These are phyloP conservation scores for Blumeria hordei DNA, from an alignment of 2,329 filamentous ascomycete genomes.

Conservation along the genomic window DNA sequence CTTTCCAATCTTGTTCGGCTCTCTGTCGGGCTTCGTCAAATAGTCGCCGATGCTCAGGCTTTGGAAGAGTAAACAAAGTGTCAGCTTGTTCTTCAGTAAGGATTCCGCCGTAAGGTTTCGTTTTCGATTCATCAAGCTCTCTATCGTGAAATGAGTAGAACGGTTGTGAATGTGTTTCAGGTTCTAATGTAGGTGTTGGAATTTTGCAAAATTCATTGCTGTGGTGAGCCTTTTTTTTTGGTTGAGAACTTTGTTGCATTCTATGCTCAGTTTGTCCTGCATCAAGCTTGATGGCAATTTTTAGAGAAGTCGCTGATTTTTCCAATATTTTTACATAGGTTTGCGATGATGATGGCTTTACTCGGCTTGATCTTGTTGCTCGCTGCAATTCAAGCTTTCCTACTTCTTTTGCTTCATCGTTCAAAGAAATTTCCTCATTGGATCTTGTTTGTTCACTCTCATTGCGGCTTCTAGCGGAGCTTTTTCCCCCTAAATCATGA, in stretches of 20 bases:
- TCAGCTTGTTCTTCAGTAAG: constrained; percentile 74
- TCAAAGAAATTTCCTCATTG: constrained; percentile 4
- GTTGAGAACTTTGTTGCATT: constrained; percentile 30
- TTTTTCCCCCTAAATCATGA: constrained; percentile 1
- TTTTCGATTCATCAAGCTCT: constrained; percentile 69
- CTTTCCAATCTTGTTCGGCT: constrained; percentile 79
- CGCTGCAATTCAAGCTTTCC: constrained; percentile 15
- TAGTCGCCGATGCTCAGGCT: constrained; percentile 52
- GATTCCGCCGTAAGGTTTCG: constrained; percentile 89
- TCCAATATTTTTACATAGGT: constrained; percentile 16
- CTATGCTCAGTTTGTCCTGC: constrained; percentile 35
- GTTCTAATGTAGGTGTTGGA: constrained; percentile 10
- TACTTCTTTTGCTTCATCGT: constrained; percentile 6
- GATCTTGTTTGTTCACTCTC: constrained; percentile 2
- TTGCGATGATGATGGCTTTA: constrained; percentile 19
- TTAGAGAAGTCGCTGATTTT: constrained; percentile 16
- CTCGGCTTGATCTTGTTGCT: constrained; percentile 33
- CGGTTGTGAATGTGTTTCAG: constrained; percentile 38
- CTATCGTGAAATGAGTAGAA: constrained; percentile 79
- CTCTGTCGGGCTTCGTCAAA: constrained; percentile 81
- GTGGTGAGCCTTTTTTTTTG: constrained; percentile 21
- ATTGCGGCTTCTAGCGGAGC: constrained; percentile 3
- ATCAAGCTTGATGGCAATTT: constrained; percentile 34
- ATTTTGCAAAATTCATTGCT: too few relatives aligned
- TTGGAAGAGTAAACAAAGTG: constrained; percentile 68